Percentiles rank a stretch among this genome's conserved stretches.
These are phyloP conservation scores for Moesziomyces antarcticus DNA, from an alignment of 1,284 basidiomycete genomes.

Conservation along the genomic window DNA sequence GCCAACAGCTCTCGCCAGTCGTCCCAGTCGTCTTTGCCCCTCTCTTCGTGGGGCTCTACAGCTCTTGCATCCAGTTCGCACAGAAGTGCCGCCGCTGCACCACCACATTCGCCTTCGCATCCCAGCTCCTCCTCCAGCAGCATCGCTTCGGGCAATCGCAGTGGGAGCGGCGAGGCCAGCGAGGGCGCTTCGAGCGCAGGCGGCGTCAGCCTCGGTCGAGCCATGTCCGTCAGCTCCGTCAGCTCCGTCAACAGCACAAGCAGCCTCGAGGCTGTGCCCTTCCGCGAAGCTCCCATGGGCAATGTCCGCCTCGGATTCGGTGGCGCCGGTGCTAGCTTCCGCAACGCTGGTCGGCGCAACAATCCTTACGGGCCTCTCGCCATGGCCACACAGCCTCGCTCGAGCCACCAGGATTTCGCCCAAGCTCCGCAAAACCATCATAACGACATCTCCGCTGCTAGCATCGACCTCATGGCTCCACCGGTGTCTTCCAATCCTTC, in stretches of 20 bases:
- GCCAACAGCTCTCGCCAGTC: slow-evolving; percentile 27
- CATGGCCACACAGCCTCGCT: slow-evolving; percentile 5
- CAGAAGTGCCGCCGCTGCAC: neutral
- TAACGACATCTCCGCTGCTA: neutral
- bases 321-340: slow-evolving; percentile 5
- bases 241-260: slow-evolving; percentile 64
- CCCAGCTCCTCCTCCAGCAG: slow-evolving; percentile 20
- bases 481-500: neutral
- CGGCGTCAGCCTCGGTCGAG: slow-evolving; percentile 53
- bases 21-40: slow-evolving; percentile 34
- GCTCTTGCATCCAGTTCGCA: neutral
- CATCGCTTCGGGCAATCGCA: slow-evolving; percentile 35
- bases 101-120: slow-evolving; percentile 5
- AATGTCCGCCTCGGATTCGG: slow-evolving; percentile 56
- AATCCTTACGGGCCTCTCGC: slow-evolving; percentile 20
- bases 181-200: slow-evolving; percentile 34
- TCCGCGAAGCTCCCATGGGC: slow-evolving; percentile 63
- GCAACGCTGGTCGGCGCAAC: slow-evolving; percentile 21
- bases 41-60: slow-evolving; percentile 4
- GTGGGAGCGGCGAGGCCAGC: slow-evolving; percentile 45
- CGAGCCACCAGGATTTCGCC: neutral
- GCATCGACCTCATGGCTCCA: neutral
- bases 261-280: slow-evolving; percentile 65
- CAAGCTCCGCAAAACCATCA: neutral
- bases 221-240: slow-evolving; percentile 63